Evolutionary conservation across 192 early-diverging fungal species (phyloP).

Genomic region (Entrophospora sp.): DNA sequence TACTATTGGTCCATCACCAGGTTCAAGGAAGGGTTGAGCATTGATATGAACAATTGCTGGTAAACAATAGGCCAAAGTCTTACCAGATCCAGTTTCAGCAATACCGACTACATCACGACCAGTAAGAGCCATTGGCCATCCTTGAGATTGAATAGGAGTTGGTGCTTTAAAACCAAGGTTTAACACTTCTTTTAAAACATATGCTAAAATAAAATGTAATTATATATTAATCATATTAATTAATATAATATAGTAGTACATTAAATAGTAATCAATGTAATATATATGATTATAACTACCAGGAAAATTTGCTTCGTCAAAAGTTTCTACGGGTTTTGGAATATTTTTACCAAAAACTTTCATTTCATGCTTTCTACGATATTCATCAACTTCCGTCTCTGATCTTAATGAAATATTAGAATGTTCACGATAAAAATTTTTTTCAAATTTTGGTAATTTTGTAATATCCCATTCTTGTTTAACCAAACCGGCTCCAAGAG

Average conservation of each 20-base stretch:
- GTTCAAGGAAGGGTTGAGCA: conserved; percentile 85
- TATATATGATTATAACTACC: conserved; percentile 22
- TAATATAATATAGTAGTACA: neutral
- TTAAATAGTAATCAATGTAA: neutral
- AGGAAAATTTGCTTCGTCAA: conserved; percentile 90
- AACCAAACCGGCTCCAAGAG: conserved; percentile 47
- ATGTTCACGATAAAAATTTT: conserved; percentile 95
- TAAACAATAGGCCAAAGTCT: conserved; percentile 89
- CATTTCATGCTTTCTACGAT: conserved; percentile 73
- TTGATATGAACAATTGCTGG: conserved; percentile 98
- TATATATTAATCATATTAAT: too few relatives aligned
- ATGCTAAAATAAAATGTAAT: conserved; percentile 32
- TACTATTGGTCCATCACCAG: conserved; percentile 94
- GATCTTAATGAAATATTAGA: conserved; percentile 57
- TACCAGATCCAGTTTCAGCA: conserved; percentile 85
- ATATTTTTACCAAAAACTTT: conserved; percentile 73
- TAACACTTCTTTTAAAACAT: conserved; percentile 81
- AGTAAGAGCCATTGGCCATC: conserved; percentile 96
- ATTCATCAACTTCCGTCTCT: conserved; percentile 66
- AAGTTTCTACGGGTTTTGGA: conserved; percentile 82
- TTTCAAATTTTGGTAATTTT: conserved; percentile 76
- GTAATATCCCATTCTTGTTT: conserved; percentile 59
- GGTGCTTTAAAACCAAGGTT: conserved; percentile 79
- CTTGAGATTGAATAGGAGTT: conserved; percentile 93
- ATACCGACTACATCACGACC: conserved; percentile 92